These are phyloP conservation scores for Claviceps pazoutovae DNA, from an alignment of 2,329 filamentous ascomycete species.

Conservation along the genomic window DNA sequence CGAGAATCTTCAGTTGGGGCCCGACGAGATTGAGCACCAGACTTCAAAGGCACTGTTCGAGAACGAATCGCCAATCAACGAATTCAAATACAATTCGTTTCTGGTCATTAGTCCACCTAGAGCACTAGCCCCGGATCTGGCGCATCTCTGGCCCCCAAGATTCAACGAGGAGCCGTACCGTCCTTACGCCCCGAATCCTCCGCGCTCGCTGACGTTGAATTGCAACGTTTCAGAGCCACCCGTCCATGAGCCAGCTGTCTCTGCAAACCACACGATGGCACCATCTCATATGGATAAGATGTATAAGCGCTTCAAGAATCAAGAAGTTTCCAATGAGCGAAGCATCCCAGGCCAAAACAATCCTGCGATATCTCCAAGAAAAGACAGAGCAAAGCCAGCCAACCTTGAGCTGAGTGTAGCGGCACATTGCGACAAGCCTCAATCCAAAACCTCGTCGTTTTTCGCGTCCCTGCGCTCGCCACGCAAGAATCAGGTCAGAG, in stretches of 20 bases:
- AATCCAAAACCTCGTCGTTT: conserved; percentile 45
- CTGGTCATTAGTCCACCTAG: neutral
- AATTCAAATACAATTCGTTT: neutral
- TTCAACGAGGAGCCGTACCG: conserved; percentile 9
- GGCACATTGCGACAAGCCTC: conserved; percentile 31
- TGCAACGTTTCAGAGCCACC: conserved; percentile 43
- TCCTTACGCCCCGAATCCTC: conserved; percentile 26
- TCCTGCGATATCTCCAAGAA: conserved; percentile 22
- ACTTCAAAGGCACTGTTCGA: conserved; percentile 11
- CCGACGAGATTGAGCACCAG: conserved; percentile 35
- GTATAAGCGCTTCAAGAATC: conserved; percentile 84
- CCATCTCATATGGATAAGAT: conserved; percentile 78
- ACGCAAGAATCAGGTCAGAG: conserved; percentile 36
- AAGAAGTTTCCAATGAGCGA: conserved; percentile 55
- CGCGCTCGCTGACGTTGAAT: conserved; percentile 33
- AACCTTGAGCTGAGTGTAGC: conserved; percentile 32
- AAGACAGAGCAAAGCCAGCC: conserved; percentile 33
- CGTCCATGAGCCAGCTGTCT: conserved; percentile 65
- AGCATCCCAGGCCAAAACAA: conserved; percentile 23
- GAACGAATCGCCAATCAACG: conserved; percentile 10
- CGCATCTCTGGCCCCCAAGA: conserved; percentile 32
- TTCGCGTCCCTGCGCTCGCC: conserved; percentile 49
- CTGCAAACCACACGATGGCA: conserved; percentile 58
- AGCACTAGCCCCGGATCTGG: conserved; percentile 30
- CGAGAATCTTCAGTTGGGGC: conserved; percentile 36